phyloP scores from a whole-genome alignment of 495 filamentous ascomycete species.

The Terfezia claveryi region DNA sequence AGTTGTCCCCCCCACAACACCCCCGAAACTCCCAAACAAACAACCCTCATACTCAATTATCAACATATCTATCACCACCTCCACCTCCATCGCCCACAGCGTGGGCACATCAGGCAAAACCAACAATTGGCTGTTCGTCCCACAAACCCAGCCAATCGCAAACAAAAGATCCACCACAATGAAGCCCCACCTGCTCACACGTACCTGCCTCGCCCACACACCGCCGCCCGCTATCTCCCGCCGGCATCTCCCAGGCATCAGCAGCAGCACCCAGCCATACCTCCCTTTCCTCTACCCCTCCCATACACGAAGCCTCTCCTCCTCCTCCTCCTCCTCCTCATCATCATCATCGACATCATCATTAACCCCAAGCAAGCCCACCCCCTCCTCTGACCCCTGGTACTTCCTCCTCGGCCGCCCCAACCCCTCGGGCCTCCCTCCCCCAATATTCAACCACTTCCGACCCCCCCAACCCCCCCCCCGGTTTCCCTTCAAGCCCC shows the following conservation, averaged over 20 bases:
- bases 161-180: neutral
- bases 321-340: neutral
- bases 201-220: too few species aligned
- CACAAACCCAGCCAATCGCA: too few species aligned
- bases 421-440: neutral
- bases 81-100: neutral
- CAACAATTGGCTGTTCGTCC: too few species aligned
- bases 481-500: neutral
- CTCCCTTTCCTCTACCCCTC: constrained; percentile 8
- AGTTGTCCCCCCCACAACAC: too few species aligned
- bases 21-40: too few species aligned
- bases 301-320: neutral
- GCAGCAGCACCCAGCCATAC: neutral
- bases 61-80: neutral
- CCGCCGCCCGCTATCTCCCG: too few species aligned
- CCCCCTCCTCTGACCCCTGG: constrained; percentile 10
- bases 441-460: neutral
- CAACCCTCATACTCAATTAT: too few species aligned
- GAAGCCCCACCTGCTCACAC: neutral
- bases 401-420: constrained; percentile 8
- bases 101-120: too few species aligned
- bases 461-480: neutral
- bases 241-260: too few species aligned
- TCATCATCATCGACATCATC: too few species aligned
- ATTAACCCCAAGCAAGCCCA: neutral